These are phyloP conservation scores for barrel medic (Medicago truncatula) DNA, from an alignment of 306 rosid species.

Conservation along the genomic window DNA sequence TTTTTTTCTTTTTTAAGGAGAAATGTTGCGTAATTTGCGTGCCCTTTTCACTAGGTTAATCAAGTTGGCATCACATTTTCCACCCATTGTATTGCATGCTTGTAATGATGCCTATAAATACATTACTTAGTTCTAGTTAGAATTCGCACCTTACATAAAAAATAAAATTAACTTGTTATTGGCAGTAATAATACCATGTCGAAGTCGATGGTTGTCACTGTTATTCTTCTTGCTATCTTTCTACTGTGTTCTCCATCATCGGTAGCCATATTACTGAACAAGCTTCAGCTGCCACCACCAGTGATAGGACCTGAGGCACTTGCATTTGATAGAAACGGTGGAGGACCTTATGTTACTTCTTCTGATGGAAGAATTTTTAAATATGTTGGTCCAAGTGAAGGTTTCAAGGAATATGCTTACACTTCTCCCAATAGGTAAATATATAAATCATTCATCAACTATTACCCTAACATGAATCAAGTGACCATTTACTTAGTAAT, in stretches of 20 bases:
- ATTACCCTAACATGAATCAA: background rate
- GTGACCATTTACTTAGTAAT: background rate
- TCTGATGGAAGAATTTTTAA: constrained; percentile 57
- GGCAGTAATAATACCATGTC: background rate
- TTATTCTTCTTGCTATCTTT: constrained; percentile 12
- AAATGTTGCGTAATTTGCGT: background rate
- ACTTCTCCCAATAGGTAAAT: constrained; percentile 50
- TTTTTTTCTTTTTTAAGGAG: background rate
- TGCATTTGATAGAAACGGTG: constrained; percentile 44
- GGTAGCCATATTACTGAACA: constrained; percentile 12
- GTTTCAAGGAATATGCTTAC: constrained; percentile 50
- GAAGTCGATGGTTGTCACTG: background rate
- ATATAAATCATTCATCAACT: background rate
- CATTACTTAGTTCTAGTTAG: background rate
- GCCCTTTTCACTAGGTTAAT: background rate
- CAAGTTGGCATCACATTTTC: constrained; percentile 1
- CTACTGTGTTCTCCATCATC: constrained; percentile 37
- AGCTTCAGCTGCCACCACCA: constrained; percentile 45
- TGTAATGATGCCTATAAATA: constrained; percentile 25
- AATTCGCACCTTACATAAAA: background rate
- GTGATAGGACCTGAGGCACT: constrained; percentile 49
- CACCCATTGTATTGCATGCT: constrained; percentile 1
- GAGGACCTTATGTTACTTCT: constrained; percentile 49
- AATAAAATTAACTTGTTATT: background rate
- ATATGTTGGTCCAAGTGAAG: background rate